Evolutionary conservation across 345 rosid genomes (phyloP), one percentile per base, ranked within the genome.

Genomic region (Excoecaria agallocha): DNA sequence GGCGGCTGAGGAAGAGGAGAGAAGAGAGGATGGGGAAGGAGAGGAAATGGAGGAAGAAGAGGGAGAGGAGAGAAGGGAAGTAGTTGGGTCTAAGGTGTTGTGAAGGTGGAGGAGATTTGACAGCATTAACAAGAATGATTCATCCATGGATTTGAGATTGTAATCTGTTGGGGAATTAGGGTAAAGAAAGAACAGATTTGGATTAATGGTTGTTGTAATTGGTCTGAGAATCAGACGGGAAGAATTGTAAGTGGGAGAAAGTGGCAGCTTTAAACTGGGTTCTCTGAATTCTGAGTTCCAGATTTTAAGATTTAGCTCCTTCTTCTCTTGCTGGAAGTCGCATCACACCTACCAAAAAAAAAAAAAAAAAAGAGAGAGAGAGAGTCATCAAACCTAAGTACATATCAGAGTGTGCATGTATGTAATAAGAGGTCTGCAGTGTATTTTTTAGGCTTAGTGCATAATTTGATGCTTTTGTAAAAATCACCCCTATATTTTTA

Each of bases 21-120:
- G 77, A 77, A 74, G 49, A 56, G 81, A 62, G 11, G 77, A 49
- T 17, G 71, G 66, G 65, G 89, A 78, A 43, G 84, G 71, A 9
- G 87, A 37, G 55, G 86, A 57, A 35, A 85, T 39, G 66, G 92
- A 70, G 12, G 89, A 51, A 62, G 88, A 64, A 15, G 84, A 70
- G 12, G 91, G 6, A 24, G 91, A 77, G 57, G 90, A 86, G 80
- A 93, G 88, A 79, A 86, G 70, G 54, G 92, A 76, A 56, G 85
- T 80, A 57, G 98, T 69, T 17, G 96, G 93, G 77, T 95, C 97
- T 19, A 92, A 80, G 46, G 92, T 86, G 84, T 88, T 90, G 64
- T 94, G 97, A 76, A 95, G 98, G 79, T 93, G 99, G 38, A 95
- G 89, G 62, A 95, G 94, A 64, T 91, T 92, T 49, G 99, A 91